A percentile compares a stretch with the other conserved stretches of the same genome.
Conservation (phyloP, 257 asterid genomes). For the Solanum sejunctum region DNA sequence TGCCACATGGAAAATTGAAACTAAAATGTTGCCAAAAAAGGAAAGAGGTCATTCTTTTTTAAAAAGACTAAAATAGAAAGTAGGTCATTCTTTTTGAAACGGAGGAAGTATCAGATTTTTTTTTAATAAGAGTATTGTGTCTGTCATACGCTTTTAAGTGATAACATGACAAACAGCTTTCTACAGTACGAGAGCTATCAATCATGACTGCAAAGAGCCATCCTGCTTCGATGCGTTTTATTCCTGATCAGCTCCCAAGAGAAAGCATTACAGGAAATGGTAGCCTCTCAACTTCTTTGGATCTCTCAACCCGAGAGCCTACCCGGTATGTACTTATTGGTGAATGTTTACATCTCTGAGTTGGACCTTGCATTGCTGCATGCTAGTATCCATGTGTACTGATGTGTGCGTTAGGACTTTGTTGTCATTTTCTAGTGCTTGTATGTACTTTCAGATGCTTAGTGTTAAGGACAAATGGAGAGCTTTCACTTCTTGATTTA, state of each 20-base stretch:
- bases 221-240: slow-evolving; percentile 91
- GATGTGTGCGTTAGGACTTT: background rate
- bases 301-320: slow-evolving; percentile 58
- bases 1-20: too few relatives aligned
- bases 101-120: background rate
- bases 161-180: slow-evolving; percentile 99
- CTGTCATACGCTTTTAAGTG: slow-evolving; percentile 71
- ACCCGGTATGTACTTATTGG: slow-evolving; percentile 43
- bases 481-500: slow-evolving; percentile 94
- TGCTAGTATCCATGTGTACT: slow-evolving; percentile 3
- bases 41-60: too few relatives aligned
- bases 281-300: slow-evolving; percentile 31
- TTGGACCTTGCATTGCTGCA: background rate
- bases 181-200: slow-evolving; percentile 99
- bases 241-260: slow-evolving; percentile 80
- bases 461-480: slow-evolving; percentile 87
- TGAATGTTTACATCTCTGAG: background rate
- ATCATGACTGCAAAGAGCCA: slow-evolving; percentile 99
- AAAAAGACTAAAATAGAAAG: too few relatives aligned
- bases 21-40: too few relatives aligned
- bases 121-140: slow-evolving; percentile 15
- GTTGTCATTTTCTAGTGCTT: background rate
- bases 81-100: too few relatives aligned
- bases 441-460: slow-evolving; percentile 52
- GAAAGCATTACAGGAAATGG: slow-evolving; percentile 34